These are phyloP conservation scores for Solanum megistacrolobum DNA, from an alignment of 257 asterid species.

Conservation along the genomic window DNA sequence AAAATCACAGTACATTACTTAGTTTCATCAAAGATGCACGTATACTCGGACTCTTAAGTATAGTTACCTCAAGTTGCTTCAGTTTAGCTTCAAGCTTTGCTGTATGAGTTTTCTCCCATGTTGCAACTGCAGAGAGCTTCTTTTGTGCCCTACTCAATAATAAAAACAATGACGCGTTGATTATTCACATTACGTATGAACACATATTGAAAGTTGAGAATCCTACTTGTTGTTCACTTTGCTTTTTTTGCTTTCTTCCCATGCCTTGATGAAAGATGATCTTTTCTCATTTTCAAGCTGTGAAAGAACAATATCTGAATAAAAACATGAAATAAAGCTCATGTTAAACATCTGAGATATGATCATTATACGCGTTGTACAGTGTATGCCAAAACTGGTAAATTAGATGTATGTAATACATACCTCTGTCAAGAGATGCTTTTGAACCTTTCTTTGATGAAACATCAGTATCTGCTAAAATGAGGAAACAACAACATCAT, in stretches of 20 bases:
- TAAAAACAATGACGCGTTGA: background rate
- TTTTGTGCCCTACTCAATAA: constrained; percentile 46
- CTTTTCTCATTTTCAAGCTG: constrained; percentile 57
- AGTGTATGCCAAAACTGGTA: background rate
- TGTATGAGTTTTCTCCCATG: constrained; percentile 77
- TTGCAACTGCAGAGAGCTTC: constrained; percentile 44
- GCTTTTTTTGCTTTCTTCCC: constrained; percentile 69
- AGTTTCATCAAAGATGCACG: no score
- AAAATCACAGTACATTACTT: no score
- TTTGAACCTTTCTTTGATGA: background rate
- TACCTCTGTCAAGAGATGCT: constrained; percentile 51
- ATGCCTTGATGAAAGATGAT: constrained; percentile 56
- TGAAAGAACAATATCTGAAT: constrained; percentile 62
- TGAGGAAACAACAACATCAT: background rate
- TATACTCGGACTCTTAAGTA: no score
- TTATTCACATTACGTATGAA: background rate
- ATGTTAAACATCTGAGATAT: background rate
- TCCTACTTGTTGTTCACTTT: constrained; percentile 74
- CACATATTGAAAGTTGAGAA: background rate
- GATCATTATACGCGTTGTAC: background rate
- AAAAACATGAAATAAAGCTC: background rate
- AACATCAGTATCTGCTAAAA: background rate
- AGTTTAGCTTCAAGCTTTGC: constrained; percentile 57
- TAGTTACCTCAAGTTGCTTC: constrained; percentile 53
- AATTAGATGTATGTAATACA: background rate